Evolutionary conservation across 2,329 filamentous ascomycete species (phyloP), one percentile per base, ranked within the genome.

Genomic region (Sporothrix mexicana): DNA sequence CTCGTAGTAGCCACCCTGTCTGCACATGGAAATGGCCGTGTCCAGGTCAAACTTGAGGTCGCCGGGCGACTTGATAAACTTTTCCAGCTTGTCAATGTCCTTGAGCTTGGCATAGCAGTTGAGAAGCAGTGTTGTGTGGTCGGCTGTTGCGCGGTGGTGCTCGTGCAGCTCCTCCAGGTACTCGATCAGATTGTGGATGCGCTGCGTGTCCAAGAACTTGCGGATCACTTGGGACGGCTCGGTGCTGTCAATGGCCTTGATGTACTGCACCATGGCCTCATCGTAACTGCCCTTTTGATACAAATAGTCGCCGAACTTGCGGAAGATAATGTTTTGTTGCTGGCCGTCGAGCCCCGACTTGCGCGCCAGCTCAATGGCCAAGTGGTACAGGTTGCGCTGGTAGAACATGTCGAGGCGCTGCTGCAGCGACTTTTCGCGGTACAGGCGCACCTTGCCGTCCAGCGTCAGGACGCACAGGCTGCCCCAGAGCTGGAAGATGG

Each of bases 31-130:
- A 75, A 99, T 99, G 15, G 96, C 96, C 0, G 96, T 99, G 77
- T 99, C 96, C 2, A 98, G 86, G 80, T 99, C 96, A 78, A 99
- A 99, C 78, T 97, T 98, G 57, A 98, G 87, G 77, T 98, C 95
- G 2, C 93, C 94, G 0, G 95, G 95, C 41, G 94, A 95, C 79
- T 97, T 97, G 82, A 99, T 99, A 77, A 99, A 99, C 30, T 92
- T 92, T 79, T 99, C 95, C 7, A 99, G 86, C 82, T 99, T 99
- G 72, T 94, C 92, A 5, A 97, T 95, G 79, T 99, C 96, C 81
- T 99, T 99, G 17, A 98, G 84, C 79, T 99, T 99, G 0, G 96
- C 96, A 79, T 99, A 99, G 82, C 96, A 99, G 80, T 99, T 99
- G 59, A 99, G 84, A 0, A 99, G 86, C 12, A 99, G 84, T 0